Evolutionary conservation across 805 yeast species (phyloP).

Genomic region (Kluyveromyces siamensis): DNA sequence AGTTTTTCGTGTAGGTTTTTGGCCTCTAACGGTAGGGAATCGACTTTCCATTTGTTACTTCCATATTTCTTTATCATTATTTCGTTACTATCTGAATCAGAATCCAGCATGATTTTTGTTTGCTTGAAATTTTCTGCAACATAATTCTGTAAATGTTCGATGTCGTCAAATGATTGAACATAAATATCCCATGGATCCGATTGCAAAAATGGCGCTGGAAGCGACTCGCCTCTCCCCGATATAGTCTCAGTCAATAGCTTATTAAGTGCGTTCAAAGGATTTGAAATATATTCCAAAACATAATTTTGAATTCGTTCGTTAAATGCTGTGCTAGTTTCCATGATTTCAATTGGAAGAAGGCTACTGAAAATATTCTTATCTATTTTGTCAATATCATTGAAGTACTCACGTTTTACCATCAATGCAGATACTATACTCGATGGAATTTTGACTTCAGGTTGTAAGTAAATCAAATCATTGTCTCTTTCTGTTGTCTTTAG

Average conservation of each 20-base stretch:
- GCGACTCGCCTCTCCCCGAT: slow-evolving; percentile 46
- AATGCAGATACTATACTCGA: slow-evolving; percentile 37
- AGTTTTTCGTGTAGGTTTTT: slow-evolving; percentile 32
- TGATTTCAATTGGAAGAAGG: slow-evolving; percentile 56
- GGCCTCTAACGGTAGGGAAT: slow-evolving; percentile 38
- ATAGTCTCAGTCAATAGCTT: slow-evolving; percentile 36
- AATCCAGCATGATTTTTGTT: slow-evolving; percentile 36
- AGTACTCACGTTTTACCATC: slow-evolving; percentile 44
- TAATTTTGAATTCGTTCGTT: slow-evolving; percentile 54
- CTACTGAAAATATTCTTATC: slow-evolving; percentile 36
- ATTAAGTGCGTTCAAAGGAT: slow-evolving; percentile 42
- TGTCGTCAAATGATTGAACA: slow-evolving; percentile 45
- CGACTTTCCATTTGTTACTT: slow-evolving; percentile 43
- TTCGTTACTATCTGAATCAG: slow-evolving; percentile 50
- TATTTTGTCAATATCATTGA: slow-evolving; percentile 27
- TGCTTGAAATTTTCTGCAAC: slow-evolving; percentile 36
- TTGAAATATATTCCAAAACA: slow-evolving; percentile 34
- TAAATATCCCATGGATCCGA: slow-evolving; percentile 48
- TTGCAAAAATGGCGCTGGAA: slow-evolving; percentile 51
- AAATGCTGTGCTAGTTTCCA: slow-evolving; percentile 60
- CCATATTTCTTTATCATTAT: slow-evolving; percentile 45
- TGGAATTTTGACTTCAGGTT: slow-evolving; percentile 47
- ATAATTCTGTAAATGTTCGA: slow-evolving; percentile 38
- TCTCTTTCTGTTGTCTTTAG: slow-evolving; percentile 59
- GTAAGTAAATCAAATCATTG: slow-evolving; percentile 70